phyloP scores from a whole-genome alignment of 2,329 filamentous ascomycete genomes.

The Nemania abortiva region DNA sequence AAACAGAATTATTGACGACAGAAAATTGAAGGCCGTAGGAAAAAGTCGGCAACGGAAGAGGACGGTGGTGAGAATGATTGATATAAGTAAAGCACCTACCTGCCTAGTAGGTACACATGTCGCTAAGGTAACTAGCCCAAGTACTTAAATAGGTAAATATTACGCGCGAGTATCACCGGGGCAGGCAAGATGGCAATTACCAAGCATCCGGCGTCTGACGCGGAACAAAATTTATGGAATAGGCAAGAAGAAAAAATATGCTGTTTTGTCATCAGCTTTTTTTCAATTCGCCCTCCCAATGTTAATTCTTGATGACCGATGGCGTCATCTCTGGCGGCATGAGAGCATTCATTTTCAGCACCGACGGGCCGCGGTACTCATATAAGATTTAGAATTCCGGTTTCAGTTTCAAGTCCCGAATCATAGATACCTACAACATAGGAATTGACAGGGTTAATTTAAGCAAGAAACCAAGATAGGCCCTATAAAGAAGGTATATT shows the following conservation, averaged over 20 bases:
- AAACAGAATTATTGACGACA: too few species aligned
- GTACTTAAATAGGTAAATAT: conserved; percentile 23
- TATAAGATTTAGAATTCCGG: background rate
- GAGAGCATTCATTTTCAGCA: conserved; percentile 36
- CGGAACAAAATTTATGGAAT: conserved; percentile 30
- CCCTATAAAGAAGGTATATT: too few species aligned
- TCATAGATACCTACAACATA: too few species aligned
- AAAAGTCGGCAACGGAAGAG: conserved; percentile 1
- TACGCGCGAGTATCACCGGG: conserved; percentile 26
- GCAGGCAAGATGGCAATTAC: conserved; percentile 20
- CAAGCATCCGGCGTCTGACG: conserved; percentile 30
- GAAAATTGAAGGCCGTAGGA: conserved; percentile 5
- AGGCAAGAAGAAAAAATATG: background rate
- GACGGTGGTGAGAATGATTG: conserved; percentile 6
- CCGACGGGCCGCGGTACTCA: background rate
- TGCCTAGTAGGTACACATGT: background rate
- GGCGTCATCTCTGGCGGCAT: conserved; percentile 44
- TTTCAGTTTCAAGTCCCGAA: background rate
- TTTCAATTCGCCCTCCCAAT: conserved; percentile 37
- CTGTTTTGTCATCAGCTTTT: conserved; percentile 34
- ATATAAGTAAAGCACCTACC: background rate
- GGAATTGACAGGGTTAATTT: too few species aligned
- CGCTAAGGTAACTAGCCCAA: background rate
- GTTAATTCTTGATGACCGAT: conserved; percentile 36
- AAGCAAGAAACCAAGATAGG: too few species aligned